These are phyloP conservation scores for Incumbomyces delicatus DNA, from an alignment of 2,329 filamentous ascomycete genomes.

Conservation along the genomic window DNA sequence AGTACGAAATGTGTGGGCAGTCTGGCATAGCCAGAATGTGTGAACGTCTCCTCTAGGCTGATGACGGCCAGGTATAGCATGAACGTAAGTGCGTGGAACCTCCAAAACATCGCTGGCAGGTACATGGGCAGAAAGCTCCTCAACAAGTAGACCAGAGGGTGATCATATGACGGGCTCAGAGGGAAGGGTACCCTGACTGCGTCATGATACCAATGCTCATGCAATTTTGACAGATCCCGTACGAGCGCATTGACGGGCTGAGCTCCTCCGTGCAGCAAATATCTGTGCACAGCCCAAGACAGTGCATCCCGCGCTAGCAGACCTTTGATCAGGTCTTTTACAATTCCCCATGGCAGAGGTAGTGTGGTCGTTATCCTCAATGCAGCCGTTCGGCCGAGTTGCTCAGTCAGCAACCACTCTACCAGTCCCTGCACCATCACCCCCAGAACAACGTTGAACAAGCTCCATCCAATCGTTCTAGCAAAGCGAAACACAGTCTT, in stretches of 20 bases:
- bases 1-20: conserved; percentile 50
- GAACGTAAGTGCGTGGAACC: conserved; percentile 53
- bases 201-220: conserved; percentile 47
- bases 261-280: conserved; percentile 49
- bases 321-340: conserved; percentile 44
- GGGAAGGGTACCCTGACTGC: conserved; percentile 44
- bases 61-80: conserved; percentile 44
- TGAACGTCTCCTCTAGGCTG: conserved; percentile 52
- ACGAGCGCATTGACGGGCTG: conserved; percentile 24
- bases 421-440: conserved; percentile 45
- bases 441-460: conserved; percentile 47
- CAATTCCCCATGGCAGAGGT: conserved; percentile 53
- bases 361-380: conserved; percentile 50
- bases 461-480: conserved; percentile 36
- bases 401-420: conserved; percentile 45
- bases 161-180: conserved; percentile 51
- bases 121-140: conserved; percentile 48
- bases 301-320: conserved; percentile 53
- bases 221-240: conserved; percentile 31
- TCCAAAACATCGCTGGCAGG: conserved; percentile 45
- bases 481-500: conserved; percentile 22
- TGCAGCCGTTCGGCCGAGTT: conserved; percentile 44
- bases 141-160: conserved; percentile 46
- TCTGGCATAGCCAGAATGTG: conserved; percentile 50
- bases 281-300: conserved; percentile 66